phyloP scores from a whole-genome alignment of 2,329 filamentous ascomycete species.

The Colletotrichum sp. region DNA sequence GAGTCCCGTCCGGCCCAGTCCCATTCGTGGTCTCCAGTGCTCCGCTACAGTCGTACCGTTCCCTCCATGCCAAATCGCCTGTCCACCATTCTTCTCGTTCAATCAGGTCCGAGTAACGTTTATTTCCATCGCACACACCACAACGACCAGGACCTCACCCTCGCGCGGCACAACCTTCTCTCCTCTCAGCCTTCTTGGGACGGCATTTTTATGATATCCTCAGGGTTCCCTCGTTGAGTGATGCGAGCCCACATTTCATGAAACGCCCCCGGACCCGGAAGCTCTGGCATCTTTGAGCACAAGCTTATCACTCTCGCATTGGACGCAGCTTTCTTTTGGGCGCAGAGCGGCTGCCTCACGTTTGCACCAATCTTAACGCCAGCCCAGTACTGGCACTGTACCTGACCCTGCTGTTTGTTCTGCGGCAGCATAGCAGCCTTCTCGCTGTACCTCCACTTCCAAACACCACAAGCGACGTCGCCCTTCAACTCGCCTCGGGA shows the following conservation, averaged over 20 bases:
- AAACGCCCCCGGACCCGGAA: constrained; percentile 23
- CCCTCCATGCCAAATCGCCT: background rate
- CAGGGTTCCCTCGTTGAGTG: constrained; percentile 9
- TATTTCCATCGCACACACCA: constrained; percentile 15
- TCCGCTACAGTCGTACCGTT: background rate
- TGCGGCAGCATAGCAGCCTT: background rate
- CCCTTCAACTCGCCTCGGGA: background rate
- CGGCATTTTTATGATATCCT: background rate
- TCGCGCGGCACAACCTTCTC: background rate
- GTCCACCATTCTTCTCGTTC: background rate
- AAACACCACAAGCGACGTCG: constrained; percentile 1
- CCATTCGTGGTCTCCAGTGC: background rate
- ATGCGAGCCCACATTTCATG: constrained; percentile 22
- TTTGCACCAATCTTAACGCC: background rate
- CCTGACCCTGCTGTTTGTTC: background rate
- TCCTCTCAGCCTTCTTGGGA: background rate
- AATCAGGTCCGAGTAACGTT: constrained; percentile 1
- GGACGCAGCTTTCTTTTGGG: constrained; percentile 2
- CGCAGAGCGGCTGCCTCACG: constrained; percentile 9
- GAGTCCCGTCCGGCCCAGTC: background rate
- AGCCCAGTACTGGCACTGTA: background rate
- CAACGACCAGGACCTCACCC: constrained; percentile 7
- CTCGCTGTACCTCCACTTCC: background rate
- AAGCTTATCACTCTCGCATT: constrained; percentile 15
- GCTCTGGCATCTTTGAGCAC: constrained; percentile 22